Conservation (phyloP, 108 stramenopile genomes). For the Schizochytrium sp. region DNA sequence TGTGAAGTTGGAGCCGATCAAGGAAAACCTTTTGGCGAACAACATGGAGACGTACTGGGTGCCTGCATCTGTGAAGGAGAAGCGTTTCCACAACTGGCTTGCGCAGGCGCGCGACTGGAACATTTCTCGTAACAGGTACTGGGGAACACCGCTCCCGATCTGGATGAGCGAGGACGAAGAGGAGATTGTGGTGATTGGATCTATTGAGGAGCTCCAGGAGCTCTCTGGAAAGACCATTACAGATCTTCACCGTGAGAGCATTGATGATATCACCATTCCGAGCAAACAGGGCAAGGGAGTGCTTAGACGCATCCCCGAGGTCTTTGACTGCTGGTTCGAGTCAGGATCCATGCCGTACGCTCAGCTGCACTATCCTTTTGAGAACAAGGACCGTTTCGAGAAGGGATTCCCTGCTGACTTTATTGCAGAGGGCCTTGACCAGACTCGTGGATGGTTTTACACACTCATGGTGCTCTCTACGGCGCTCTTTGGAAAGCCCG, state of each 20-base stretch:
- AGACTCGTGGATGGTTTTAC: conserved; percentile 99
- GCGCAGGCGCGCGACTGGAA: conserved; percentile 98
- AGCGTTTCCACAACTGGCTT: conserved; percentile 99
- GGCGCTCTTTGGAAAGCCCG: conserved; percentile 95
- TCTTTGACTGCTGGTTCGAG: conserved; percentile 99
- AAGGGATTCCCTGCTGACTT: conserved; percentile 97
- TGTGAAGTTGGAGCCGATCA: conserved; percentile 94
- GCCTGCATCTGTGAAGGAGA: conserved; percentile 87
- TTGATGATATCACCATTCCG: conserved; percentile 95
- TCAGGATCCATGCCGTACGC: conserved; percentile 99
- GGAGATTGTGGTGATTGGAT: conserved; percentile 93
- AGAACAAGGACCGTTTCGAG: conserved; percentile 95
- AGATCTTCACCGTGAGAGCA: conserved; percentile 94
- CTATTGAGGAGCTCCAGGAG: conserved; percentile 91
- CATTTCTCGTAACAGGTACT: conserved; percentile 96
- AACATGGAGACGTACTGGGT: conserved; percentile 98
- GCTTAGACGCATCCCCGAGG: conserved; percentile 93
- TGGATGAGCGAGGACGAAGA: conserved; percentile 93
- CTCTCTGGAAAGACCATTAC: conserved; percentile 81
- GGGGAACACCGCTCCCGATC: conserved; percentile 99
- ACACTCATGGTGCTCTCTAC: conserved; percentile 99
- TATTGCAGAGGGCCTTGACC: conserved; percentile 99
- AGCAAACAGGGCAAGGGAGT: conserved; percentile 90
- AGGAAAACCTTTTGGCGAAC: conserved; percentile 91
- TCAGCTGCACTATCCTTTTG: conserved; percentile 99